phyloP scores from a whole-genome alignment of 2,329 filamentous ascomycete species.

The Cercospora citrullina region DNA sequence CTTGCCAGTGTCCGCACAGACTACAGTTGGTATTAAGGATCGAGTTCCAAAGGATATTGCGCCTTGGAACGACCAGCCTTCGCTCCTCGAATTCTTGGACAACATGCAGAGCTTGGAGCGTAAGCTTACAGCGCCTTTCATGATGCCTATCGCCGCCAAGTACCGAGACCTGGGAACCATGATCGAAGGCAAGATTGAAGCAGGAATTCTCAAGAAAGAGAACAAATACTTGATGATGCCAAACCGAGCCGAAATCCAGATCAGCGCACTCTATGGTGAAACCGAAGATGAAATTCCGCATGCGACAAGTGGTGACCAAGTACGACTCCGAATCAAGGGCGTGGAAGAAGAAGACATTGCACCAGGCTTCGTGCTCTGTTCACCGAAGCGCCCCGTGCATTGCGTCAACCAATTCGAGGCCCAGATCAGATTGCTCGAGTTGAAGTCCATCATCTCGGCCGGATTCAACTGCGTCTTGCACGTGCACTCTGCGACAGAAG shows the following conservation, averaged over 20 bases:
- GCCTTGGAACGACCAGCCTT: slow-evolving; percentile 85
- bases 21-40: slow-evolving; percentile 82
- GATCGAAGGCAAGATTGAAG: slow-evolving; percentile 96
- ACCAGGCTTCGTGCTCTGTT: slow-evolving; percentile 94
- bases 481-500: slow-evolving; percentile 95
- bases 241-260: slow-evolving; percentile 76
- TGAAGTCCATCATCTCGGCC: slow-evolving; percentile 89
- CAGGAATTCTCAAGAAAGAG: slow-evolving; percentile 89
- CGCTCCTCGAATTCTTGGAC: slow-evolving; percentile 93
- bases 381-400: slow-evolving; percentile 88
- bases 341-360: slow-evolving; percentile 97
- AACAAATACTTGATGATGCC: slow-evolving; percentile 92
- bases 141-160: slow-evolving; percentile 97
- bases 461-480: slow-evolving; percentile 98
- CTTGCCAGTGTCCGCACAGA: slow-evolving; percentile 94
- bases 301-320: slow-evolving; percentile 90
- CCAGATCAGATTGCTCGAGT: slow-evolving; percentile 90
- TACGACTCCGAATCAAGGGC: slow-evolving; percentile 86
- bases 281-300: slow-evolving; percentile 85
- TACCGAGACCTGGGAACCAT: slow-evolving; percentile 97
- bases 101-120: slow-evolving; percentile 88
- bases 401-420: slow-evolving; percentile 89
- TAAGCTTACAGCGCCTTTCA: slow-evolving; percentile 96
- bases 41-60: slow-evolving; percentile 73
- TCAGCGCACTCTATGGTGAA: slow-evolving; percentile 88